phyloP scores from a whole-genome alignment of 2,329 filamentous ascomycete genomes.

The Blastomyces parvus region DNA sequence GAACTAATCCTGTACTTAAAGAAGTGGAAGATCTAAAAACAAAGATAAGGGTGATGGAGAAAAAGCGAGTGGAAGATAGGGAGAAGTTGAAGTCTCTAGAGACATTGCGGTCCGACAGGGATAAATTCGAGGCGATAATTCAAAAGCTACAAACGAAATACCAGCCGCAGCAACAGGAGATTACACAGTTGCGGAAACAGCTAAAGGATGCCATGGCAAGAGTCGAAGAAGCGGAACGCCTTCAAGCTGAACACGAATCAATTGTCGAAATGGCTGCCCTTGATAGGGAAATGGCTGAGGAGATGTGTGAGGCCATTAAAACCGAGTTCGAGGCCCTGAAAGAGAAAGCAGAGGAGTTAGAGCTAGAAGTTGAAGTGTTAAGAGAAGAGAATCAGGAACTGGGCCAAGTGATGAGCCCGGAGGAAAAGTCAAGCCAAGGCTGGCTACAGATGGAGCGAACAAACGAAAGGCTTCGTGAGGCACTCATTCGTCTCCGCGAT shows the following conservation, averaged over 20 bases:
- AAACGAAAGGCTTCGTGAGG: slow-evolving; percentile 79
- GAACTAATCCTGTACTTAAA: slow-evolving; percentile 45
- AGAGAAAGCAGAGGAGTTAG: slow-evolving; percentile 68
- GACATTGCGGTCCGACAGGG: slow-evolving; percentile 53
- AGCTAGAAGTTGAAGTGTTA: slow-evolving; percentile 79
- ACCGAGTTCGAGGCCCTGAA: slow-evolving; percentile 70
- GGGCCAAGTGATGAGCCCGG: slow-evolving; percentile 72
- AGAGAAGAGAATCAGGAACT: slow-evolving; percentile 80
- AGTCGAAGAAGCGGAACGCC: slow-evolving; percentile 58
- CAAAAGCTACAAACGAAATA: slow-evolving; percentile 86
- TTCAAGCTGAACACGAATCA: slow-evolving; percentile 76
- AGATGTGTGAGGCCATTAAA: slow-evolving; percentile 73
- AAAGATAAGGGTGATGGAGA: slow-evolving; percentile 77
- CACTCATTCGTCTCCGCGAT: slow-evolving; percentile 73
- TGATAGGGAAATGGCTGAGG: slow-evolving; percentile 93
- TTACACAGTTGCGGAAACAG: slow-evolving; percentile 63
- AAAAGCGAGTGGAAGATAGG: slow-evolving; percentile 74
- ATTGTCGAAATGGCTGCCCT: slow-evolving; percentile 77
- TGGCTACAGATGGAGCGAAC: slow-evolving; percentile 88
- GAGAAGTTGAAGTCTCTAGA: slow-evolving; percentile 75
- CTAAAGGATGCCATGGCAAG: slow-evolving; percentile 65
- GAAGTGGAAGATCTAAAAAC: slow-evolving; percentile 83
- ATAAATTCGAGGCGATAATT: slow-evolving; percentile 63
- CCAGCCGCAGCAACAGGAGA: slow-evolving; percentile 73
- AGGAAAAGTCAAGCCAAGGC: slow-evolving; percentile 75